Evolutionary conservation across 345 rosid species (phyloP), one percentile per base, ranked within the genome.

Genomic region (Hibiscus trionum): DNA sequence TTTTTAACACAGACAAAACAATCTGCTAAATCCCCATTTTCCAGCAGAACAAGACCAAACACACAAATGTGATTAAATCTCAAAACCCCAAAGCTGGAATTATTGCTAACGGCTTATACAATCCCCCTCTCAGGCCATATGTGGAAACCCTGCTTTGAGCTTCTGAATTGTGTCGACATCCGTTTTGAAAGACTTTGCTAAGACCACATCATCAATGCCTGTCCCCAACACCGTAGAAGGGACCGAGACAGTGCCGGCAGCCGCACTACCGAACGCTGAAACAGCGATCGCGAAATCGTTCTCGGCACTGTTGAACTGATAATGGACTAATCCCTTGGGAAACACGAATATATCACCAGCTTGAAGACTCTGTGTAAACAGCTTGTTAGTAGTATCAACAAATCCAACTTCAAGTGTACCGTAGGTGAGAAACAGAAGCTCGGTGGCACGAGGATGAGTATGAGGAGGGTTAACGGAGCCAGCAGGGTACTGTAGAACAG

Each of bases 151-250:
- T 42, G 46, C 46, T 47, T 47, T 47, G 52, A 70, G 60, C 8
- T 55, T 70, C 12, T 35, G 50, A 31, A 69, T 69, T 0, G 61
- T 53, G 24, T 16, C 29, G 17, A 69, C 47, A 33, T 69, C 31
- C 21, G 72, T 69, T 53, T 55, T 52, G 17, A 69, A 69, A 69
- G 72, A 31, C 50, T 17, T 55, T 0, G 72, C 73, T 2, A 55
- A 55, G 16, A 53, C 19, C 4, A 2, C 52, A 55, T 55, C 63
- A 11, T 70, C 73, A 21, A 70, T 33, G 16, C 14, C 14, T 0
- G 63, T 56, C 0, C 31, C 33, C 5, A 70, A 70, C 33, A 55
- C 0, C 0, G 33, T 21, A 5, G 31, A 21, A 35, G 62, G 62
- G 56, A 70, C 17, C 17, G 50, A 70, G 17, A 53, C 63, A 37